These are phyloP conservation scores for Neltuma alba DNA, from an alignment of 306 rosid species.

Conservation along the genomic window DNA sequence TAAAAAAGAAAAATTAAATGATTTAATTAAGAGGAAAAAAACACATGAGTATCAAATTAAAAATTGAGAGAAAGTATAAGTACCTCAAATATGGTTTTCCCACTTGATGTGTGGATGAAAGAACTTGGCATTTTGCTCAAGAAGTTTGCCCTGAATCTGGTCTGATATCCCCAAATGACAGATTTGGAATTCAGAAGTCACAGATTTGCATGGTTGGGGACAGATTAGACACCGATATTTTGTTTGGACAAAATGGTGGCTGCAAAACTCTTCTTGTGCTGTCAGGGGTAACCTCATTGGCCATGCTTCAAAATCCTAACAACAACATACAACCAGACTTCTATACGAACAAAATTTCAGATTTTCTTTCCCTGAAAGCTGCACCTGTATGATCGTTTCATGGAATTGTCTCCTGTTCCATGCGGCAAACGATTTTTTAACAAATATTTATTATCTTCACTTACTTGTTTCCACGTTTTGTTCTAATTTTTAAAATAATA, in stretches of 20 bases:
- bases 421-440: no score
- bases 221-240: conserved; percentile 92
- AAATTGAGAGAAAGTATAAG: no score
- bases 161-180: conserved; percentile 41
- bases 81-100: no score
- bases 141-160: conserved; percentile 24
- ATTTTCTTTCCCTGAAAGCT: conserved; percentile 79
- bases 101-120: no score
- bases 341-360: conserved; percentile 87
- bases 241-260: conserved; percentile 98
- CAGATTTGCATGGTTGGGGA: conserved; percentile 98
- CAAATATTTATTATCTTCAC: no score
- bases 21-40: no score
- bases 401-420: no score
- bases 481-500: no score
- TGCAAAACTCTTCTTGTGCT: conserved; percentile 97
- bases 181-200: conserved; percentile 88
- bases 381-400: conserved; percentile 63
- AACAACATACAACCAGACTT: conserved; percentile 90
- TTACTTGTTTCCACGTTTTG: no score
- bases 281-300: conserved; percentile 79
- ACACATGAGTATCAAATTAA: no score
- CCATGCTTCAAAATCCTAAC: conserved; percentile 75
- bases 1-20: no score
- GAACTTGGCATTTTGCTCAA: conserved; percentile 1